Conservation (phyloP, 805 yeast genomes). For the Candida sanyiensis region DNA sequence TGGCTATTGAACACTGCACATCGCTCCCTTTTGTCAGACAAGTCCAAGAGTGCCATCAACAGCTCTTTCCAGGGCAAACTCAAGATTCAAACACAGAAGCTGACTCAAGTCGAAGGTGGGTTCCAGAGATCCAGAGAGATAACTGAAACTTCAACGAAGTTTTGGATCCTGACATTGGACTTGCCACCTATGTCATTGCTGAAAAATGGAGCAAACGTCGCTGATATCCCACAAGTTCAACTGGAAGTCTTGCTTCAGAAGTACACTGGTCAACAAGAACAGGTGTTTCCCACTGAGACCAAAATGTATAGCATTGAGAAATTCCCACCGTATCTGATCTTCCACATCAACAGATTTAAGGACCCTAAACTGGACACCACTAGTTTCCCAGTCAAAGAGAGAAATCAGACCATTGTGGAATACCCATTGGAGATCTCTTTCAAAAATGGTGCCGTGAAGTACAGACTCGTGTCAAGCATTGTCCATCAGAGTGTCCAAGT, state of each 20-base stretch:
- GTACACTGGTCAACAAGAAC: constrained; percentile 30
- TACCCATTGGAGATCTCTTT: constrained; percentile 40
- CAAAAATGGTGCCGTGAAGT: constrained; percentile 20
- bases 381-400: constrained; percentile 33
- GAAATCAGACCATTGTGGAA: constrained; percentile 59
- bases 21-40: constrained; percentile 18
- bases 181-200: constrained; percentile 55
- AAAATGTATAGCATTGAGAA: constrained; percentile 34
- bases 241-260: constrained; percentile 40
- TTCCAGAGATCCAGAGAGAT: constrained; percentile 2
- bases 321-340: constrained; percentile 48
- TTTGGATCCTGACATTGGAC: constrained; percentile 53
- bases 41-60: constrained; percentile 25
- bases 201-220: constrained; percentile 39
- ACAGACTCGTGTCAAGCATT: constrained; percentile 46
- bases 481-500: constrained; percentile 28
- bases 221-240: constrained; percentile 47
- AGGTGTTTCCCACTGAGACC: constrained; percentile 31
- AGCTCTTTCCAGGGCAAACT: constrained; percentile 51
- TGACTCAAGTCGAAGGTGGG: no score
- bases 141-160: constrained; percentile 27
- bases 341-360: constrained; percentile 52
- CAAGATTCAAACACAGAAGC: constrained; percentile 26
- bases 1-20: constrained; percentile 54
- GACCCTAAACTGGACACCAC: constrained; percentile 30